These are phyloP conservation scores for Phellinidium pouzarii DNA, from an alignment of 1,284 basidiomycete genomes.

Conservation along the genomic window DNA sequence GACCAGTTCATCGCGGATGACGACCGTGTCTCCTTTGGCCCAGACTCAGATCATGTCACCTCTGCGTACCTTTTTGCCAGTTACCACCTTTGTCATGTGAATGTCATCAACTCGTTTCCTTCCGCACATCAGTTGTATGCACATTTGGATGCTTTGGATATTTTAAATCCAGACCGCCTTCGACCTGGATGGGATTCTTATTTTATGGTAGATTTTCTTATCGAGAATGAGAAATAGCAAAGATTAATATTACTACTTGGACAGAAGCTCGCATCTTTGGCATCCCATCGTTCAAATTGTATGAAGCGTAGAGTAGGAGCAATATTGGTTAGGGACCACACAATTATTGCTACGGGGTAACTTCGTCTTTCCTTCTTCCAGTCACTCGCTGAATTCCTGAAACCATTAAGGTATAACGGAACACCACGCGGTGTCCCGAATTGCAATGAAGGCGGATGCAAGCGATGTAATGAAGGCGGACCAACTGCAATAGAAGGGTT, in stretches of 20 bases:
- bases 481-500: slow-evolving; percentile 44
- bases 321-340: slow-evolving; percentile 79
- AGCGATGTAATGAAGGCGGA: slow-evolving; percentile 63
- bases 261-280: slow-evolving; percentile 81
- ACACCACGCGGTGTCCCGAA: slow-evolving; percentile 87
- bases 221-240: slow-evolving; percentile 19
- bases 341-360: slow-evolving; percentile 89
- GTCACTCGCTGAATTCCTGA: neutral
- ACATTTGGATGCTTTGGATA: slow-evolving; percentile 63
- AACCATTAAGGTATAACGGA: slow-evolving; percentile 77
- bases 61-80: slow-evolving; percentile 21
- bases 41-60: slow-evolving; percentile 28
- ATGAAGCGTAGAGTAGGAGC: slow-evolving; percentile 98
- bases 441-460: slow-evolving; percentile 86
- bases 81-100: slow-evolving; percentile 32
- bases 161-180: slow-evolving; percentile 66
- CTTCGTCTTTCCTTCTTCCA: neutral
- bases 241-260: slow-evolving; percentile 7
- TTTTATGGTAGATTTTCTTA: slow-evolving; percentile 66
- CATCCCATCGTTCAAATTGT: slow-evolving; percentile 85
- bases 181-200: slow-evolving; percentile 91
- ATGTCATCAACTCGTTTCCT: slow-evolving; percentile 67
- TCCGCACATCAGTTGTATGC: slow-evolving; percentile 48
- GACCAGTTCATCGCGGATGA: slow-evolving; percentile 62
- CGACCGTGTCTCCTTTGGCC: slow-evolving; percentile 54